Base-by-base conservation (phyloP, 768 basidiomycete species). In the Tricholoma bakamatsutake region DNA sequence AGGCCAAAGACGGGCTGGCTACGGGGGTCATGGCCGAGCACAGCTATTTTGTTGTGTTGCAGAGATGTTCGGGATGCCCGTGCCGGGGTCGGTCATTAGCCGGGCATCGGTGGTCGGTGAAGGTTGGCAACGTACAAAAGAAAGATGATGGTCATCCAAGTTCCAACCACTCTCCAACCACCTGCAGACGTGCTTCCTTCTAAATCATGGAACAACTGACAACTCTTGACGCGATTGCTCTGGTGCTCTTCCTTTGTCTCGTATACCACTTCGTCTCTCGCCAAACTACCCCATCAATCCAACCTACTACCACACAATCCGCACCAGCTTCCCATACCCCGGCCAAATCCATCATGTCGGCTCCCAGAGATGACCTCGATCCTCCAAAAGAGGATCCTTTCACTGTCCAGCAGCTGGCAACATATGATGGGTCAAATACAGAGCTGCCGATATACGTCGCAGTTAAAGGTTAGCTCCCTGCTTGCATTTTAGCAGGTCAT, bases 301-400 rank as follows among this genome's bases (percentile, higher is more conserved):
- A 27, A 24, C 1, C 2, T 45, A 24, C 7, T 45, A 24, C 7
- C 13, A 5, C 3, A 45, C 43, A 21, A 7, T 4, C 21, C 5
- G 24, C 43, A 10, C 43, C 1, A 5, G 9, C 21, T 11, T 24
- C 43, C 18, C 43, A 67, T 28, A 69, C 73, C 10, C 54, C 71
- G 9, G 85, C 76, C 0, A 86, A 81, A 68, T 76, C 81, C 27
- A 80, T 90, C 67, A 90, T 90, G 88, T 87, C 89, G 65, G 65
- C 87, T 9, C 73, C 85, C 27, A 69, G 74, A 62, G 69, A 67
- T 6, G 82, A 88, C 64, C 78, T 90, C 39, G 73, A 72, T 12
- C 81, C 86, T 0, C 90, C 92, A n/a, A 89, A 90, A 69, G 75
- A 87, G 59, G 87, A 92, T 67, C 87, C 88, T 0, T 90, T 83